Conservation (phyloP, 306 rosid genomes). For the Quercus bicolor region DNA sequence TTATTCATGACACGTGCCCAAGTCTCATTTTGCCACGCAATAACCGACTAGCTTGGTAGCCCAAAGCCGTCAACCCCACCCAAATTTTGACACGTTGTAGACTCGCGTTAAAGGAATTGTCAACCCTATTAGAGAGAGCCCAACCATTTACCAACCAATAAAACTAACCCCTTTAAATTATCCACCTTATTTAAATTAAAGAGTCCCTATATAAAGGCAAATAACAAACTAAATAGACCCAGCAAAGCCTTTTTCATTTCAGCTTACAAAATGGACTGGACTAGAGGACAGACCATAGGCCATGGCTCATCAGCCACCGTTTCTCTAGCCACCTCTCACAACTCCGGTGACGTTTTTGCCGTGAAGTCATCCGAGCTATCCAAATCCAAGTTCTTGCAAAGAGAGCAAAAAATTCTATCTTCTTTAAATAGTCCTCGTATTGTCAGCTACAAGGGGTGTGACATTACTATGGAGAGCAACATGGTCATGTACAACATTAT, state of each 20-base stretch:
- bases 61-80: constrained; percentile 26
- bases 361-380: constrained; percentile 69
- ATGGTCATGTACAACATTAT: constrained; percentile 58
- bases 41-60: constrained; percentile 17
- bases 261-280: constrained; percentile 59
- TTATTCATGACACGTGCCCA: constrained; percentile 28
- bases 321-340: constrained; percentile 42
- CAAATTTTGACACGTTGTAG: constrained; percentile 43
- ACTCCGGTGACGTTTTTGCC: constrained; percentile 37
- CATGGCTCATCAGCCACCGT: constrained; percentile 81
- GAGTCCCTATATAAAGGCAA: constrained; percentile 15
- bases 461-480: constrained; percentile 49
- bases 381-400: constrained; percentile 42
- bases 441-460: constrained; percentile 60
- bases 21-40: constrained; percentile 26
- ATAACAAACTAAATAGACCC: constrained; percentile 6
- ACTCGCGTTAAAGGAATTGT: constrained; percentile 36
- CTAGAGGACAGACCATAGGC: constrained; percentile 66
- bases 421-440: constrained; percentile 53
- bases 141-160: constrained; percentile 65
- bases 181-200: not conserved
- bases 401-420: constrained; percentile 60
- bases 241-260: not conserved
- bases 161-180: constrained; percentile 21
- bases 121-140: constrained; percentile 41